Evolutionary conservation across 768 basidiomycete genomes (phyloP).

Genomic region (Sarcomyxa edulis): DNA sequence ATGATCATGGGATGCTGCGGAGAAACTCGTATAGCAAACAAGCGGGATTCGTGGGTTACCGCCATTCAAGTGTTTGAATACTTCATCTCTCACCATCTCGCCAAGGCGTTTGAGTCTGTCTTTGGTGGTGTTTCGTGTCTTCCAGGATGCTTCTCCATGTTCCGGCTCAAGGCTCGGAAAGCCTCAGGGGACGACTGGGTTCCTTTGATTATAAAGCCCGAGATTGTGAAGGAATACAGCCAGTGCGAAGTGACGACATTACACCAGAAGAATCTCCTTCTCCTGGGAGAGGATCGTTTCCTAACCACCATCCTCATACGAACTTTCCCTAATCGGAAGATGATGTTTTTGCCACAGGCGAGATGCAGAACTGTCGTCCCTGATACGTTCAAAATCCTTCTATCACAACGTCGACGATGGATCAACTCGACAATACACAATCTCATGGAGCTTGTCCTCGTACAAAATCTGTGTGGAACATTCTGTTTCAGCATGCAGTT

Average conservation of each 20-base stretch:
- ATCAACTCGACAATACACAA: slow-evolving; percentile 99
- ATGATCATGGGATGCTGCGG: slow-evolving; percentile 99
- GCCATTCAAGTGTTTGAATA: slow-evolving; percentile 98
- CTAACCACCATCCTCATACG: slow-evolving; percentile 93
- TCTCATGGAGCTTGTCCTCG: slow-evolving; percentile 96
- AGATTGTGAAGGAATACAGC: slow-evolving; percentile 96
- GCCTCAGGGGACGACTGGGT: slow-evolving; percentile 92
- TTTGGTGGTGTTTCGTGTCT: slow-evolving; percentile 99
- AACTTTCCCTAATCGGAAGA: slow-evolving; percentile 97
- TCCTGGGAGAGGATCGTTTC: slow-evolving; percentile 98
- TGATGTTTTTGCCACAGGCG: slow-evolving; percentile 98
- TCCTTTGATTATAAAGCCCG: slow-evolving; percentile 92
- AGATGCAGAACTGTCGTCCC: slow-evolving; percentile 93
- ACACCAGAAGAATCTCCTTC: slow-evolving; percentile 95
- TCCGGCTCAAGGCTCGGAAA: slow-evolving; percentile 91
- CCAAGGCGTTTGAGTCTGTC: slow-evolving; percentile 98
- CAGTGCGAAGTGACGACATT: slow-evolving; percentile 90
- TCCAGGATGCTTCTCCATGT: slow-evolving; percentile 99
- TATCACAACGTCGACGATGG: slow-evolving; percentile 98
- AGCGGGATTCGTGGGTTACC: slow-evolving; percentile 97
- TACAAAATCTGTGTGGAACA: slow-evolving; percentile 95
- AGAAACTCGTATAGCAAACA: slow-evolving; percentile 98
- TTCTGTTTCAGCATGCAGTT: slow-evolving; percentile 99
- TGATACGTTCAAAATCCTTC: slow-evolving; percentile 86
- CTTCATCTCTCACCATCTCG: slow-evolving; percentile 97